phyloP scores from a whole-genome alignment of 305 asterid species.

The Fraxinus latifolia region DNA sequence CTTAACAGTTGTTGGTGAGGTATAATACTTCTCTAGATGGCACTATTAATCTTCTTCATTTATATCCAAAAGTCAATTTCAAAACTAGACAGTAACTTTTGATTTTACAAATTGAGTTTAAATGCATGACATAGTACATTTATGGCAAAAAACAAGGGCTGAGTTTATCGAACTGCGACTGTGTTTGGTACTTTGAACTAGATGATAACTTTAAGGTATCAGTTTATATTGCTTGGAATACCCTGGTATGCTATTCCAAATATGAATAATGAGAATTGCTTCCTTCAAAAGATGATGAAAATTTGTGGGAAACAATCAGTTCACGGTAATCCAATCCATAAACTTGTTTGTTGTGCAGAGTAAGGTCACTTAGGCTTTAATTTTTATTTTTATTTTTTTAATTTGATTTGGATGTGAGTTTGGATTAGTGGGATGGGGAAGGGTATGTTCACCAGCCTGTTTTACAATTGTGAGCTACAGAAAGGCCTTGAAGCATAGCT shows the following conservation, averaged over 20 bases:
- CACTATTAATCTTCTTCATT: not conserved
- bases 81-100: conserved; percentile 1
- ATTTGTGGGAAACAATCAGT: not conserved
- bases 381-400: not conserved
- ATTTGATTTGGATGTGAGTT: not conserved
- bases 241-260: not conserved
- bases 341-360: not conserved
- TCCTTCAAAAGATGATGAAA: not conserved
- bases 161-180: not conserved
- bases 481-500: not conserved
- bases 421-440: not conserved
- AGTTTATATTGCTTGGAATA: not conserved
- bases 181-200: not conserved
- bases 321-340: not conserved
- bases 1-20: conserved; percentile 98
- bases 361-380: not conserved
- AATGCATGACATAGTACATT: conserved; percentile 1
- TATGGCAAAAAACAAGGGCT: conserved; percentile 4
- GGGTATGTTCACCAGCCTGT: conserved; percentile 1
- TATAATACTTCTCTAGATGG: conserved; percentile 32
- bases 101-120: not conserved
- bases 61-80: conserved; percentile 7
- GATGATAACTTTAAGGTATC: not conserved
- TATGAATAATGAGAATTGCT: not conserved
- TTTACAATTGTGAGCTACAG: not conserved